phyloP scores from a whole-genome alignment of 148 eudicot genomes.

The Rheum nobile region DNA sequence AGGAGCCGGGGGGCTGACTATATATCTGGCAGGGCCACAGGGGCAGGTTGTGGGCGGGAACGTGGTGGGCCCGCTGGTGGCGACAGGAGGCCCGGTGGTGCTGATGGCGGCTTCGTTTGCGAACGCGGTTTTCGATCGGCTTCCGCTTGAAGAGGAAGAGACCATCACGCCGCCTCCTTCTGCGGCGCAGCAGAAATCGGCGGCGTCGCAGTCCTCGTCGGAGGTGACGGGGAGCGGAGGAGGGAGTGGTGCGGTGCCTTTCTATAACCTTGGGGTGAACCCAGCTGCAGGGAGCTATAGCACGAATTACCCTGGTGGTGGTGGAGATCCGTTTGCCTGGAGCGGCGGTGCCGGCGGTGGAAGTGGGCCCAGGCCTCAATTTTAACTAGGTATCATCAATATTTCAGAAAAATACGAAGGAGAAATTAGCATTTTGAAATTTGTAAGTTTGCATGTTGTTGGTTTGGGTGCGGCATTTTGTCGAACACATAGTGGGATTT shows the following conservation, averaged over 20 bases:
- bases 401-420: background rate
- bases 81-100: constrained; percentile 10
- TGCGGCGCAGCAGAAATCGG: constrained; percentile 8
- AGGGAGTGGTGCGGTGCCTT: constrained; percentile 9
- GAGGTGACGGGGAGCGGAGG: constrained; percentile 23
- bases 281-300: background rate
- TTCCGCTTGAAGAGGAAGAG: constrained; percentile 17
- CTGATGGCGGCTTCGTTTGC: constrained; percentile 14
- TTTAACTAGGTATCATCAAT: background rate
- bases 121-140: constrained; percentile 12
- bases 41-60: constrained; percentile 16
- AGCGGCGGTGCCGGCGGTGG: constrained; percentile 7
- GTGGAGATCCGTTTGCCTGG: constrained; percentile 14
- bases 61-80: constrained; percentile 12
- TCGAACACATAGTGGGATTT: constrained; percentile 13
- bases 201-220: constrained; percentile 27
- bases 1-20: constrained; percentile 9
- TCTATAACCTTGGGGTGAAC: constrained; percentile 6
- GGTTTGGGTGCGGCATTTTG: constrained; percentile 11
- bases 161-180: background rate
- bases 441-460: background rate
- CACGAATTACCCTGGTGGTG: constrained; percentile 5
- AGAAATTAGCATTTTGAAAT: background rate
- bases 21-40: constrained; percentile 10
- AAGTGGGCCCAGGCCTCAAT: constrained; percentile 19